Evolutionary conservation across 73 alveolate genomes (phyloP), one percentile per base, ranked within the genome.

Genomic region (Paramecium tetraurelia): DNA sequence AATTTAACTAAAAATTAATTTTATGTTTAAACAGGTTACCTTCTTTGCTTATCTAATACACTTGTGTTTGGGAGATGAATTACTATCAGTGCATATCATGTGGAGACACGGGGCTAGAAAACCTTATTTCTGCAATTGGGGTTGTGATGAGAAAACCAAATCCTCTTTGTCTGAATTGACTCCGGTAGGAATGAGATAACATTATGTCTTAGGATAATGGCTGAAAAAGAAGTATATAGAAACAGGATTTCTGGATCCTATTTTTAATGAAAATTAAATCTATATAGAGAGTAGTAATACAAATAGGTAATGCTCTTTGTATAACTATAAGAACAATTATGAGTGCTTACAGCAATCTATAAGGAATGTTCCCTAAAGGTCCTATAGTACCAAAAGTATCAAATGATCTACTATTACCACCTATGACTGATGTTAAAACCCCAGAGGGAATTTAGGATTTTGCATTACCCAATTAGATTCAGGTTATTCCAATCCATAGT

Each of bases 261-360:
- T 48, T 18, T 95, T 93, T 92, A 95, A 96, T 38, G 97, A 97
- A 20, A 95, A 94, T 71, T 94, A 96, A 92, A 96, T 97, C 46
- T 93, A 93, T 86, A 95, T 97, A 21, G 90, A 92, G 59, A 93
- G 98, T 35, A 85, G 94, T 22, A 95, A 95, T 80, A 77, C 35
- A 14, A 93, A 95, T 76, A 93, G 99, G 84, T 63, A 63, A 31
- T 0, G 12, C 21, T 14, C 7, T 31, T 7, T 5, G 0, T 33
- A 29, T 27, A 7, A 31, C 2, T 3, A 14, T 72, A 57, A 94
- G 86, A 92, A 96, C 99, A 58, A 85, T 96, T 43, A 70, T 93
- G 86, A 97, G 99, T 92, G 96, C 95, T 10, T 95, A 96, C 31
- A 92, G 98, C 21, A 98, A 96, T 85, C 85, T 96, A 59, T 94